These are phyloP conservation scores for Cladophialophora carrionii DNA, from an alignment of 2,329 filamentous ascomycete genomes.

Conservation along the genomic window DNA sequence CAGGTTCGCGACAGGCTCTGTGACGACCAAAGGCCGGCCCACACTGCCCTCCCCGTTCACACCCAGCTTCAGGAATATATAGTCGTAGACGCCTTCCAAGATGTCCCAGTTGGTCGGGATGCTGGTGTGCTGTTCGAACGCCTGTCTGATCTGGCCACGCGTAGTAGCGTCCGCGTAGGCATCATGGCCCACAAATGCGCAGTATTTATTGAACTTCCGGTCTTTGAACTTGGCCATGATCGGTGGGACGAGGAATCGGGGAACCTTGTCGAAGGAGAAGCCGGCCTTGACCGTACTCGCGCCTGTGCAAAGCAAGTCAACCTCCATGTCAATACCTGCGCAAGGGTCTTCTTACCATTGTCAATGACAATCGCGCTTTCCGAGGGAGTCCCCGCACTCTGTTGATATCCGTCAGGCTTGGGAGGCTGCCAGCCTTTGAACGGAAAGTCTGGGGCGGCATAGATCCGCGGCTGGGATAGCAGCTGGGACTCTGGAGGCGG, in stretches of 20 bases:
- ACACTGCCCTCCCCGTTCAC: constrained; percentile 75
- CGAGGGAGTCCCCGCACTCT: constrained; percentile 63
- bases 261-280: constrained; percentile 89
- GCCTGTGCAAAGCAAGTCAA: constrained; percentile 56
- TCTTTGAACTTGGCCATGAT: constrained; percentile 96
- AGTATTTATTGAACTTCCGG: constrained; percentile 87
- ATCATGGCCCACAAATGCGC: constrained; percentile 88
- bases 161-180: constrained; percentile 94
- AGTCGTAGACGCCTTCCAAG: constrained; percentile 92
- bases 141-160: constrained; percentile 82
- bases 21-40: constrained; percentile 89
- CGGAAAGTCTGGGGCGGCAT: constrained; percentile 60
- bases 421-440: constrained; percentile 63
- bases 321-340: neutral
- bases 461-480: constrained; percentile 60
- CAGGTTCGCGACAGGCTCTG: constrained; percentile 89
- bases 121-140: constrained; percentile 87
- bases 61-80: constrained; percentile 90
- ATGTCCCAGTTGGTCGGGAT: constrained; percentile 98
- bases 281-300: constrained; percentile 87
- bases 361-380: constrained; percentile 90
- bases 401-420: constrained; percentile 70
- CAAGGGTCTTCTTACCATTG: constrained; percentile 68
- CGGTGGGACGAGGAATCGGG: constrained; percentile 78
- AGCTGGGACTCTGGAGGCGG: constrained; percentile 53